Percentiles rank a stretch among this genome's conserved stretches.
Evolutionary conservation across 2,329 filamentous ascomycete species (phyloP).

Genomic region (Colletotrichum agaves): DNA sequence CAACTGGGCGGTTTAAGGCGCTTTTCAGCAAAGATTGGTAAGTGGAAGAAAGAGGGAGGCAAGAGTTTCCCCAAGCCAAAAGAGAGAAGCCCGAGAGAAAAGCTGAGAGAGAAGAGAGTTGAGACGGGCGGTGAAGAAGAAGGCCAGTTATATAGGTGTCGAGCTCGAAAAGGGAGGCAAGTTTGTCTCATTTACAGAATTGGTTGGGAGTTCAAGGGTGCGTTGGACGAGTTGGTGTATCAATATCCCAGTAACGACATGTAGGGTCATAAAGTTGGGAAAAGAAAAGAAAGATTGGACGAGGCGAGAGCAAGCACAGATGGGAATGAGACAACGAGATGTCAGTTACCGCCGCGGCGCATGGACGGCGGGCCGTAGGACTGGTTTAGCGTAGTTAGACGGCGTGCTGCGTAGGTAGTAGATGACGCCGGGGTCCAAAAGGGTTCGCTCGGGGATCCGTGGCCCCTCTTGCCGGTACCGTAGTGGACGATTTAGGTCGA

Average conservation of each 20-base stretch:
- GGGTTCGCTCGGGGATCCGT: background rate
- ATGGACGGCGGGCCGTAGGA: conserved; percentile 34
- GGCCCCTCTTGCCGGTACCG: conserved; percentile 33
- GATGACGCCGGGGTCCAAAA: background rate
- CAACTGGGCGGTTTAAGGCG: conserved; percentile 1
- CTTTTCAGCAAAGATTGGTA: background rate
- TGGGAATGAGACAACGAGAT: conserved; percentile 36
- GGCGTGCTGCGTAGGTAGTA: background rate
- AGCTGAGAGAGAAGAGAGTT: background rate
- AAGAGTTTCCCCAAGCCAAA: conserved; percentile 1
- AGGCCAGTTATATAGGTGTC: conserved; percentile 28
- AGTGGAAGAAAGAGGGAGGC: background rate
- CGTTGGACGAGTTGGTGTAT: conserved; percentile 28
- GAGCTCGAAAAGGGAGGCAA: conserved; percentile 31
- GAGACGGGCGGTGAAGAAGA: conserved; percentile 27
- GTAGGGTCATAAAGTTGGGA: conserved; percentile 30
- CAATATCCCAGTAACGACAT: conserved; percentile 34
- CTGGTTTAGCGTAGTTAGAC: conserved; percentile 24
- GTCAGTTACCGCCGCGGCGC: conserved; percentile 36
- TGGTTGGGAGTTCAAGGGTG: conserved; percentile 22
- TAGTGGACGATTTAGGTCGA: conserved; percentile 32
- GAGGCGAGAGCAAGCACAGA: conserved; percentile 34
- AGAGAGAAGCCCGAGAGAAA: conserved; percentile 22
- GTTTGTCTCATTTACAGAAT: conserved; percentile 27
- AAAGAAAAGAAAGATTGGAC: conserved; percentile 37